A percentile compares a stretch with the other conserved stretches of the same genome.
phyloP scores from a whole-genome alignment of 768 basidiomycete species.

The Termitomyces sp. region DNA sequence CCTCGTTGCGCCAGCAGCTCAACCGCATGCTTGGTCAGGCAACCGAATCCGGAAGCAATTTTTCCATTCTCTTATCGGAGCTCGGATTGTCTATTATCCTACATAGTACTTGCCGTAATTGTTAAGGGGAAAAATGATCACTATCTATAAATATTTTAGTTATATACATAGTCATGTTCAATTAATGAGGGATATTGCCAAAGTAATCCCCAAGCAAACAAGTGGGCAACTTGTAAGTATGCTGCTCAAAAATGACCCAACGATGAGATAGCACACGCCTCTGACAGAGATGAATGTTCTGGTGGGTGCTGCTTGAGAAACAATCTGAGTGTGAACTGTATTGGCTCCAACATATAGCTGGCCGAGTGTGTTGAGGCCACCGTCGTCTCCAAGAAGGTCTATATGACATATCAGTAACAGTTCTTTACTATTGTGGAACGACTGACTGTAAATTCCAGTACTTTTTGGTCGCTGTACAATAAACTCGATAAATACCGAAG shows the following conservation, averaged over 20 bases:
- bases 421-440: neutral
- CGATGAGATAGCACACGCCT: conserved; percentile 16
- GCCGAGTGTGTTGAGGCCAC: conserved; percentile 38
- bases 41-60: neutral
- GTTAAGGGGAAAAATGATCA: too few species aligned
- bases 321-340: conserved; percentile 33
- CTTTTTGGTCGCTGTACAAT: conserved; percentile 32
- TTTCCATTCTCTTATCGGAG: too few species aligned
- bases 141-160: too few species aligned
- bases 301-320: conserved; percentile 20
- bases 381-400: conserved; percentile 41
- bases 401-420: neutral
- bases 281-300: conserved; percentile 25
- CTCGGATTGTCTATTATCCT: too few species aligned
- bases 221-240: too few species aligned
- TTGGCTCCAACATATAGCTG: conserved; percentile 40
- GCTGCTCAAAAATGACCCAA: too few species aligned
- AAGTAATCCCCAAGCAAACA: too few species aligned
- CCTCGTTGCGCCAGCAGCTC: neutral
- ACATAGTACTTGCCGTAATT: too few species aligned
- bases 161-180: too few species aligned
- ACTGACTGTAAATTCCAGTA: conserved; percentile 36
- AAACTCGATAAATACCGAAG: neutral
- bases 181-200: neutral
- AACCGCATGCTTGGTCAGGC: conserved; percentile 9